Evolutionary conservation across 805 yeast genomes (phyloP).

Genomic region (Candida suzukii): DNA sequence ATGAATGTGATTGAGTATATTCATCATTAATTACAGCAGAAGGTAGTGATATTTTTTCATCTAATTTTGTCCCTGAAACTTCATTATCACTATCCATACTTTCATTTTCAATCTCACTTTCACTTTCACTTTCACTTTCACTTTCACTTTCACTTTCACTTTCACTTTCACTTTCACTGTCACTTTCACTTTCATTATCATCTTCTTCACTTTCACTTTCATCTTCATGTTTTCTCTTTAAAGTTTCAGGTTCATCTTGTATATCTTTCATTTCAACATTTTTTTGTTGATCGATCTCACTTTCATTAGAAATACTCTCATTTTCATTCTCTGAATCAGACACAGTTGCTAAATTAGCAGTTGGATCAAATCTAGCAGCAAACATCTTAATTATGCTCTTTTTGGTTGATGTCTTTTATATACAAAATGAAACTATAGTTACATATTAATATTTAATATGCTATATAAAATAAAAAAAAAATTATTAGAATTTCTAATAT

Average conservation of each 20-base stretch:
- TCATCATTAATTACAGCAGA: slow-evolving; percentile 7
- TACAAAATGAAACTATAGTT: no score
- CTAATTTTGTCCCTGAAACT: slow-evolving; percentile 5
- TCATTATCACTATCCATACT: slow-evolving; percentile 14
- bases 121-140: slow-evolving; percentile 15
- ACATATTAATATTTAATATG: no score
- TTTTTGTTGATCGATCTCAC: slow-evolving; percentile 19
- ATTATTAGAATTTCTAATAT: no score
- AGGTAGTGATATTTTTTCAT: neutral
- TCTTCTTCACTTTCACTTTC: neutral
- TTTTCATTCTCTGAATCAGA: slow-evolving; percentile 24
- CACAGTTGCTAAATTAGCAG: slow-evolving; percentile 3
- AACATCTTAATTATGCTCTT: no score
- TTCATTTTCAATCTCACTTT: slow-evolving; percentile 14
- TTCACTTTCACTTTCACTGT: slow-evolving; percentile 5
- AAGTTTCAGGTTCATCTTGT: slow-evolving; percentile 12
- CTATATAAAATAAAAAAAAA: no score
- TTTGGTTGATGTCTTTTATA: no score
- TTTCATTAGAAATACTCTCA: slow-evolving; percentile 6
- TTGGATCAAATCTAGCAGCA: slow-evolving; percentile 59
- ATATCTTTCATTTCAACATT: slow-evolving; percentile 31
- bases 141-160: slow-evolving; percentile 13
- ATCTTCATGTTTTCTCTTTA: slow-evolving; percentile 33
- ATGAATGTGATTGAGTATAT: slow-evolving; percentile 33
- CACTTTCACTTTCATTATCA: slow-evolving; percentile 4